Evolutionary conservation across 73 alveolate genomes (phyloP).

Genomic region (Blepharisma stoltei): DNA sequence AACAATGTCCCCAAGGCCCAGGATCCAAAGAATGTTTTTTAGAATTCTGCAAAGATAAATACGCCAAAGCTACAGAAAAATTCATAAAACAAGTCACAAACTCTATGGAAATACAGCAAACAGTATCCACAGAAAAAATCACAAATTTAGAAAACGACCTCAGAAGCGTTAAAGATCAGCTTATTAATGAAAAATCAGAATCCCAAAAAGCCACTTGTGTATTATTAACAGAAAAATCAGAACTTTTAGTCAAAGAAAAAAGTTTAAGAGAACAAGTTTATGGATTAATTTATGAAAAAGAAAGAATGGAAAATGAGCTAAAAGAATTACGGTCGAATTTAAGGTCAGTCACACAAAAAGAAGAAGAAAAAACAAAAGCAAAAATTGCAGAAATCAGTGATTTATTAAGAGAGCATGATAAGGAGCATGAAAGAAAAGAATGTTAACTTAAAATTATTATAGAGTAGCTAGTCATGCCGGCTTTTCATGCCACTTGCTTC

Average conservation of each 20-base stretch:
- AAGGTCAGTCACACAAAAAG: constrained; percentile 42
- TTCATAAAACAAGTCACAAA: constrained; percentile 48
- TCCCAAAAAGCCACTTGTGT: constrained; percentile 42
- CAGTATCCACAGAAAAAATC: constrained; percentile 44
- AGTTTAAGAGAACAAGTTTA: constrained; percentile 66
- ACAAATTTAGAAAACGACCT: constrained; percentile 68
- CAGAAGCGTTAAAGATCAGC: constrained; percentile 57
- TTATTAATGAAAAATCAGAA: constrained; percentile 42
- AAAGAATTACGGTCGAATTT: constrained; percentile 58
- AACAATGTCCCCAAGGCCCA: neutral
- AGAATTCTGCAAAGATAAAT: neutral
- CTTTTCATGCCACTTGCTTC: no score
- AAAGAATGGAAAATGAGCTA: constrained; percentile 54
- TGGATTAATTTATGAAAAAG: constrained; percentile 58
- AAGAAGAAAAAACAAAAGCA: constrained; percentile 45
- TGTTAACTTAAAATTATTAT: no score
- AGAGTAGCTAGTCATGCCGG: no score
- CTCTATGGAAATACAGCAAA: constrained; percentile 58
- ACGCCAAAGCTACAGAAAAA: neutral
- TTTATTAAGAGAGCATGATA: constrained; percentile 13
- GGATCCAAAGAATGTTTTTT: neutral
- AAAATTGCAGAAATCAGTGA: constrained; percentile 57
- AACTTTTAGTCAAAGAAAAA: constrained; percentile 62
- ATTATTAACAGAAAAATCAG: constrained; percentile 70
- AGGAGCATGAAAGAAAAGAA: neutral